phyloP scores from a whole-genome alignment of 257 asterid species.

The Solanum sparsipilum region DNA sequence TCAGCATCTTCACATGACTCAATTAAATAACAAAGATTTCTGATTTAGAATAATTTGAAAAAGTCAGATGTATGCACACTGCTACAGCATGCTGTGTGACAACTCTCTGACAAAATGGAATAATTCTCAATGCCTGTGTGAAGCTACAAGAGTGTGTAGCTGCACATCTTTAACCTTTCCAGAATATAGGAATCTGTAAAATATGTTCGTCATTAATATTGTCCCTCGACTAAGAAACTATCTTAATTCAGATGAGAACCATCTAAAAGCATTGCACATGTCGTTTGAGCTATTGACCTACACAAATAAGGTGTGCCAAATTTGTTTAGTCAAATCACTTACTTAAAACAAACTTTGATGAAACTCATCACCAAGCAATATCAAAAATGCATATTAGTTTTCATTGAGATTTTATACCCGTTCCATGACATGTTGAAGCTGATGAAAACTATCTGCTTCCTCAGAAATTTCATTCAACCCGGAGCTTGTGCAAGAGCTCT shows the following conservation, averaged over 20 bases:
- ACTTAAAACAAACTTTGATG: not conserved
- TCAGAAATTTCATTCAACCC: slow-evolving; percentile 33
- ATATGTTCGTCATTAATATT: not conserved
- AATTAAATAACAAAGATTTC: not conserved
- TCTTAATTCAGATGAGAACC: not conserved
- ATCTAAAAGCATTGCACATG: not conserved
- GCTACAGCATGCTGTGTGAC: not conserved
- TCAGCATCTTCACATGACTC: not conserved
- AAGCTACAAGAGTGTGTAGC: not conserved
- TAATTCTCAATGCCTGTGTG: not conserved
- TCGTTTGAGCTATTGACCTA: not conserved
- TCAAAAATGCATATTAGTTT: not conserved
- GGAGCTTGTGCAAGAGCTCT: slow-evolving; percentile 24
- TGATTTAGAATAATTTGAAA: not conserved
- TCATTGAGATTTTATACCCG: slow-evolving; percentile 38
- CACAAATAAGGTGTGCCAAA: not conserved
- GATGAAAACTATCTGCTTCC: slow-evolving; percentile 50
- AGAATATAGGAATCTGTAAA: not conserved
- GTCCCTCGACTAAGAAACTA: not conserved
- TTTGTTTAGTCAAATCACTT: not conserved
- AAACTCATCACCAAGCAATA: not conserved
- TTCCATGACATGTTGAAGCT: slow-evolving; percentile 63
- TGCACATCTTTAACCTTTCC: not conserved
- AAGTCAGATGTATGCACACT: not conserved
- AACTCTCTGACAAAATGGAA: not conserved